Conservation (phyloP, 1,284 basidiomycete species). For the Fistulina hepatica region DNA sequence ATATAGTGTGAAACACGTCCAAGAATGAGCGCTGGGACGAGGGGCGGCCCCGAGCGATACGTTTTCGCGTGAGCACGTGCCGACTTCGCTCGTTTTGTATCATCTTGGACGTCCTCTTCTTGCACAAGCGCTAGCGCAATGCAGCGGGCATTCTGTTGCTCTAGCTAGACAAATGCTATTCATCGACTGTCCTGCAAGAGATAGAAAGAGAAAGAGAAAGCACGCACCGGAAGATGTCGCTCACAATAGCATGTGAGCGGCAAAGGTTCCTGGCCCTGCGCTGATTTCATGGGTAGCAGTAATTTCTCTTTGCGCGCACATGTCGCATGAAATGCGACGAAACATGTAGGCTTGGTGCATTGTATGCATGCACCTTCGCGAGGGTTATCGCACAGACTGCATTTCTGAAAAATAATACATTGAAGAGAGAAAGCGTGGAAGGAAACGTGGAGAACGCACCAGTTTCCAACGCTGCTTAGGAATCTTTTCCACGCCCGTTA, state of each 20-base stretch:
- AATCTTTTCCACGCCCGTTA: constrained; percentile 83
- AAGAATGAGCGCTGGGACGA: constrained; percentile 65
- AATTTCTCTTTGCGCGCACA: constrained; percentile 84
- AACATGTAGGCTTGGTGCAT: constrained; percentile 87
- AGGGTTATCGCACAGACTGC: constrained; percentile 69
- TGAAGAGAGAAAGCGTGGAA: constrained; percentile 1
- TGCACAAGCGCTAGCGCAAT: no score
- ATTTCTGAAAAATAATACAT: constrained; percentile 41
- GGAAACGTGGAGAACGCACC: constrained; percentile 35
- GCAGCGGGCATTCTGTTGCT: no score
- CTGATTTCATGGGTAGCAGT: constrained; percentile 79
- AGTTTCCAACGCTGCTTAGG: constrained; percentile 92
- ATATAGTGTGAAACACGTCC: constrained; percentile 75
- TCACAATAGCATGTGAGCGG: constrained; percentile 77
- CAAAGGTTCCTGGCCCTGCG: constrained; percentile 59
- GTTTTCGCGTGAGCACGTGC: constrained; percentile 75
- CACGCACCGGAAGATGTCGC: constrained; percentile 76
- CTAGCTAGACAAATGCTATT: no score
- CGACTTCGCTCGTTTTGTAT: constrained; percentile 45
- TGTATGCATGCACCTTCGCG: constrained; percentile 92
- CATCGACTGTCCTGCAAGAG: constrained; percentile 39
- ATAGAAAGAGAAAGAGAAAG: constrained; percentile 4
- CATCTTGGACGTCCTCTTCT: constrained; percentile 21
- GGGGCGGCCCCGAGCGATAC: constrained; percentile 68
- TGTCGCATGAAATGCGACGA: constrained; percentile 90